These are phyloP conservation scores for Azolla pinnata DNA, from an alignment of 75 land plant species.

Conservation along the genomic window DNA sequence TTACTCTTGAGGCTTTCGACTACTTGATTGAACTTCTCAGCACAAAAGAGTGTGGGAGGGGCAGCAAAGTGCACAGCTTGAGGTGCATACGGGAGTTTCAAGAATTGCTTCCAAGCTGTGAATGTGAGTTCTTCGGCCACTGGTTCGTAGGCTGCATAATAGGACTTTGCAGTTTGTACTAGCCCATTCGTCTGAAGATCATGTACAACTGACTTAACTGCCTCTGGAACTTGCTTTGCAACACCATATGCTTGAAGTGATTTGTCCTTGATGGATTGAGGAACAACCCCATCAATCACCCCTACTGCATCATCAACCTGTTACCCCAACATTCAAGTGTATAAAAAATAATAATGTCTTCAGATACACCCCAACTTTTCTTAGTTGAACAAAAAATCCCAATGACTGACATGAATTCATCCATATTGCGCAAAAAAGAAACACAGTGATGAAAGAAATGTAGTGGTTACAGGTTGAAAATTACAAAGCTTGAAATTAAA, in stretches of 20 bases:
- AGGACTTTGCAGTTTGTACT: slow-evolving; percentile 37
- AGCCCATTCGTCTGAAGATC: slow-evolving; percentile 59
- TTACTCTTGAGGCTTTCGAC: slow-evolving; percentile 37
- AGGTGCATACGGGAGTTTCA: slow-evolving; percentile 56
- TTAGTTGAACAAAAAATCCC: neutral
- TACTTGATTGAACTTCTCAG: slow-evolving; percentile 60
- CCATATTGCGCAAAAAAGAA: too few species aligned
- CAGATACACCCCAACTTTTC: too few species aligned
- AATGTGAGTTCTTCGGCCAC: slow-evolving; percentile 54
- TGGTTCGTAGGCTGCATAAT: slow-evolving; percentile 67
- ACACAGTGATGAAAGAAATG: too few species aligned
- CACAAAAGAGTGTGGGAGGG: slow-evolving; percentile 54
- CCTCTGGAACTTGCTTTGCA: slow-evolving; percentile 55
- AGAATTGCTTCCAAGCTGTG: slow-evolving; percentile 50
- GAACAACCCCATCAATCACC: slow-evolving; percentile 41
- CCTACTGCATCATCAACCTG: slow-evolving; percentile 67
- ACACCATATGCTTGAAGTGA: slow-evolving; percentile 42
- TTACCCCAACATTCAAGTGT: neutral
- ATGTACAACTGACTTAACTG: slow-evolving; percentile 45
- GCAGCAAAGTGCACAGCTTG: slow-evolving; percentile 51
- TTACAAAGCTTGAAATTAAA: too few species aligned
- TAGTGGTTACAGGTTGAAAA: too few species aligned
- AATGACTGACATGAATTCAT: neutral
- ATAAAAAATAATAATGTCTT: neutral
- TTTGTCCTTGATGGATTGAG: slow-evolving; percentile 45